A percentile compares a stretch with the other conserved stretches of the same genome.
These are phyloP conservation scores for Marasmius sp. DNA, from an alignment of 1,284 basidiomycete species.

Conservation along the genomic window DNA sequence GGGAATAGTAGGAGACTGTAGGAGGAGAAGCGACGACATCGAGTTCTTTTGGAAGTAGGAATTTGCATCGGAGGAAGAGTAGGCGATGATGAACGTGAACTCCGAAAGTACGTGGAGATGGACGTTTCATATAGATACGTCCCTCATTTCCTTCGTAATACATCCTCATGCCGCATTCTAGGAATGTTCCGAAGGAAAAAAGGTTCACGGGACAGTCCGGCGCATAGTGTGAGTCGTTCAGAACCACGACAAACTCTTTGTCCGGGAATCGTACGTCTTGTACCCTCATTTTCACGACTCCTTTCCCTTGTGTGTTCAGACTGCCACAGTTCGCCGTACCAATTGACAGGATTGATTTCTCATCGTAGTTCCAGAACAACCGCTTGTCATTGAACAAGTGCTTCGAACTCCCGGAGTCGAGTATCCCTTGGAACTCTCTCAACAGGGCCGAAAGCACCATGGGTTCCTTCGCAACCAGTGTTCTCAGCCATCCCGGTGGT, in stretches of 20 bases:
- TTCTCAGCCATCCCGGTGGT: background rate
- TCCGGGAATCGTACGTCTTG: background rate
- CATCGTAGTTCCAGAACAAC: background rate
- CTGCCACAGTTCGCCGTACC: background rate
- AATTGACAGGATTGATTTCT: background rate
- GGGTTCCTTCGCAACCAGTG: background rate
- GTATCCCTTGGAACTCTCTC: background rate
- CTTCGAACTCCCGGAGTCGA: background rate
- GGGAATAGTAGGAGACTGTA: too few species aligned
- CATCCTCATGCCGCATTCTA: background rate
- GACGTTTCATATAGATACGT: background rate
- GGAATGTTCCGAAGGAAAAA: background rate
- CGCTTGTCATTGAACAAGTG: background rate
- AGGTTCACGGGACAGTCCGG: background rate
- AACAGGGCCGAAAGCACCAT: background rate
- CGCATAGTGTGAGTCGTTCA: background rate
- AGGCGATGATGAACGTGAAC: background rate
- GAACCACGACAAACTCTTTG: background rate
- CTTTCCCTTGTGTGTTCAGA: background rate
- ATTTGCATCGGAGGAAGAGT: background rate
- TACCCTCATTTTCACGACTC: background rate
- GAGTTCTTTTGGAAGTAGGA: background rate
- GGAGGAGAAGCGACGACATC: too few species aligned
- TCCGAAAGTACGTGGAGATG: background rate
- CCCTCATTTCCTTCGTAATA: background rate